Conservation (phyloP, 1,139 yeast species). For the Yamadazyma mexicana region DNA sequence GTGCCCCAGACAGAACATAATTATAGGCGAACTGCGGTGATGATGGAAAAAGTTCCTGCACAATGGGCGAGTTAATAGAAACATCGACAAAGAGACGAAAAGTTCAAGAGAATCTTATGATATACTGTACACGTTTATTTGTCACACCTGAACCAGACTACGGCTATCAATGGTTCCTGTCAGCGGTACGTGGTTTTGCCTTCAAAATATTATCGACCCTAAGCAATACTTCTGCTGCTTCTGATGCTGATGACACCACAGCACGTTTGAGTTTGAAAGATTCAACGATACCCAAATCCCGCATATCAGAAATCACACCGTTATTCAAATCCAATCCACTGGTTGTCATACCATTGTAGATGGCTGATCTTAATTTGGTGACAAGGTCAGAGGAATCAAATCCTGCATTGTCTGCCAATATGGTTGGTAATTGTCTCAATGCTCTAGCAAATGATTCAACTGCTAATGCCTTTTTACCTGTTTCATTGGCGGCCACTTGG, state of each 20-base stretch:
- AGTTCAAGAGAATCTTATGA: not conserved
- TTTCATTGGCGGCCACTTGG: slow-evolving; percentile 87
- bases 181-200: slow-evolving; percentile 97
- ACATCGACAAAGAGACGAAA: too few species aligned
- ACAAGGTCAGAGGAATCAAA: slow-evolving; percentile 92
- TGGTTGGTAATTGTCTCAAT: slow-evolving; percentile 90
- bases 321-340: slow-evolving; percentile 85
- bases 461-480: slow-evolving; percentile 93
- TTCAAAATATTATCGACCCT: slow-evolving; percentile 95
- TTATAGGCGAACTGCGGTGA: too few species aligned
- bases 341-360: slow-evolving; percentile 88
- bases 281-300: slow-evolving; percentile 90
- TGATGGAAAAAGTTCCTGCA: too few species aligned
- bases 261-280: slow-evolving; percentile 89
- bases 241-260: slow-evolving; percentile 94
- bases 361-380: slow-evolving; percentile 86
- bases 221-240: slow-evolving; percentile 92
- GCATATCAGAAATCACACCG: slow-evolving; percentile 90
- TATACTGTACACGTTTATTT: slow-evolving; percentile 2
- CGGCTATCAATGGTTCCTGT: slow-evolving; percentile 54
- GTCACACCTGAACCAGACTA: not conserved
- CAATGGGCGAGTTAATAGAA: too few species aligned
- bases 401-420: slow-evolving; percentile 96
- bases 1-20: too few species aligned
- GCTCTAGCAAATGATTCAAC: slow-evolving; percentile 94